Base-by-base conservation (phyloP, 2,329 filamentous ascomycete genomes). In the Apiospora aurea region DNA sequence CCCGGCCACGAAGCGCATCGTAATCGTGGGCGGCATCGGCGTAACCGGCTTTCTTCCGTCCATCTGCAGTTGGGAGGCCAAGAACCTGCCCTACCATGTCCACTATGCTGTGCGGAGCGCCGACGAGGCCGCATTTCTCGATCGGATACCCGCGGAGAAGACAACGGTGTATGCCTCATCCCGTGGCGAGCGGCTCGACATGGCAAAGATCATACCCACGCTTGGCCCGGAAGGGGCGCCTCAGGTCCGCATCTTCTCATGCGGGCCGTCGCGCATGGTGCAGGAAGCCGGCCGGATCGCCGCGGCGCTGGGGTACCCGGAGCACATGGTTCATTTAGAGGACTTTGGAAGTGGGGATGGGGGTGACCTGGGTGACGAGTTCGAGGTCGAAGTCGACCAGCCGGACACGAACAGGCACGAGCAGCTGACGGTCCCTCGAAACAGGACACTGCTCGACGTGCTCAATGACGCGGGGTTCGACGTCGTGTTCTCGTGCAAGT, bases 401-500 rank as follows among this genome's bases (percentile, higher is more conserved):
- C 67, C 67, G 29, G 67, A 69, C 29, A 49, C 41, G 67, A n/a
- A n/a, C 67, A 6, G 67, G 44, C 29, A 69, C 43, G 67, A 69
- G 41, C n/a, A 69, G n/a, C 67, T 69, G 41, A n/a, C 67, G 41
- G 67, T 69, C 16, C 67, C 67, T 13, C 41, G 41, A 7, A 69
- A 69, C 67, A 69, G 46, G 29, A 47, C 67, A 49, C 43, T 69
- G 29, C 67, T 69, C 67, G 67, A 69, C 29, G 67, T 69, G 41
- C 43, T 69, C 24, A 41, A 29, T 7, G 67, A 49, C n/a, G 67
- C 43, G n/a, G 67, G 67, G 41, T 75, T 76, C 29, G 82, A 82
- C 26, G 78, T 85, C 8, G 81, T 82, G 74, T 82, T 78, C 64
- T 83, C 81, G 21, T 85, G 84, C 67, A 83, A 85, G 76, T 79